Percentiles rank a stretch among this genome's conserved stretches.
Evolutionary conservation across 192 early-diverging fungal species (phyloP).

Genomic region (Dimargaris cristalligena): DNA sequence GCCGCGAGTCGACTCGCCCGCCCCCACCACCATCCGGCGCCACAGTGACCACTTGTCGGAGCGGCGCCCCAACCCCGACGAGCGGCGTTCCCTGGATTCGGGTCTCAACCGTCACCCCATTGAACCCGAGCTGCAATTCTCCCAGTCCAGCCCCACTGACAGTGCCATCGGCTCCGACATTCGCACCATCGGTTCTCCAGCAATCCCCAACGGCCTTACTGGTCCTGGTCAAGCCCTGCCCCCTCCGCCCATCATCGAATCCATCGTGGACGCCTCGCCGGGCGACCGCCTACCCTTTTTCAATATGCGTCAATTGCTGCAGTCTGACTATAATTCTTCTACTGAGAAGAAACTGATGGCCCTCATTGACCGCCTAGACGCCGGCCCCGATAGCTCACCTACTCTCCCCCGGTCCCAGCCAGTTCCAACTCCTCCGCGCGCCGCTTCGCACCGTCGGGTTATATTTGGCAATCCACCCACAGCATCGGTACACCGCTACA

Average conservation of each 20-base stretch:
- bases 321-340: not conserved
- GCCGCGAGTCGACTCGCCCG: no score
- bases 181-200: not conserved
- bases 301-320: not conserved
- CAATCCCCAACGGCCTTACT: not conserved
- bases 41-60: no score
- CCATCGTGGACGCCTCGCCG: not conserved
- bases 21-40: no score
- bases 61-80: no score
- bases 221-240: not conserved
- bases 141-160: not conserved
- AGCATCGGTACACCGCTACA: conserved; percentile 1
- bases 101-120: no score
- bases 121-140: no score
- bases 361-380: not conserved
- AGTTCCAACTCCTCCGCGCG: not conserved
- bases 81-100: no score
- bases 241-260: not conserved
- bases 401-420: not conserved
- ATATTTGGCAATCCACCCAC: conserved; percentile 1
- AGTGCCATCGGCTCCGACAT: not conserved
- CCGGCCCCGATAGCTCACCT: not conserved
- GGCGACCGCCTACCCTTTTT: not conserved
- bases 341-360: not conserved
- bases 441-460: not conserved